phyloP scores from a whole-genome alignment of 495 filamentous ascomycete species.

The Penicillium lagena region DNA sequence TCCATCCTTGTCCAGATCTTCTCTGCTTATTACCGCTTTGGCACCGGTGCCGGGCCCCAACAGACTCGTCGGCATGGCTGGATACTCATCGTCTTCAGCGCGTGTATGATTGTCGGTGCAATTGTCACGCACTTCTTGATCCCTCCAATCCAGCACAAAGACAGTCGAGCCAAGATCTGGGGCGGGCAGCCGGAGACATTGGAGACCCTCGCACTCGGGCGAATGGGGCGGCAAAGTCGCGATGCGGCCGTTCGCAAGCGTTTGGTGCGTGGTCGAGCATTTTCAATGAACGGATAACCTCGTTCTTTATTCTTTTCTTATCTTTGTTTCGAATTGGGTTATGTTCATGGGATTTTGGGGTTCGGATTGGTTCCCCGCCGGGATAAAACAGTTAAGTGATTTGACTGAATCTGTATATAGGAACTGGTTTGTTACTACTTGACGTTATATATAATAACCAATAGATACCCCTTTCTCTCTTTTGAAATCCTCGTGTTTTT shows the following conservation, averaged over 20 bases:
- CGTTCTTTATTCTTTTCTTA: no score
- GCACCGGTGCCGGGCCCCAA: constrained; percentile 19
- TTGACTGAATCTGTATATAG: no score
- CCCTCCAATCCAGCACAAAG: constrained; percentile 28
- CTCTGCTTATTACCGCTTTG: constrained; percentile 40
- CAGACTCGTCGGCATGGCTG: constrained; percentile 34
- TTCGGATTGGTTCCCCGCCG: no score
- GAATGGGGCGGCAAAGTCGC: constrained; percentile 32
- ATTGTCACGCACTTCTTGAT: constrained; percentile 40
- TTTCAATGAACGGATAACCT: no score
- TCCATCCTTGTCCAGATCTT: constrained; percentile 51
- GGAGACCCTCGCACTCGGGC: constrained; percentile 33
- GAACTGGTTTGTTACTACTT: no score
- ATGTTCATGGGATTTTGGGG: no score
- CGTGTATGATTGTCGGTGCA: constrained; percentile 41
- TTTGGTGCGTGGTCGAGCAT: neutral
- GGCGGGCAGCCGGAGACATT: constrained; percentile 36
- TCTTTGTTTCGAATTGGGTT: no score
- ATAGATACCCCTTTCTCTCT: no score
- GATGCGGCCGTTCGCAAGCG: constrained; percentile 22
- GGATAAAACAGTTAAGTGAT: no score
- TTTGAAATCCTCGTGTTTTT: no score
- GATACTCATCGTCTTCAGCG: constrained; percentile 39
- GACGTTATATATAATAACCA: no score
- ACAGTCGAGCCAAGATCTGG: constrained; percentile 24